phyloP scores from a whole-genome alignment of 495 filamentous ascomycete genomes.

The Aspergillus diversus region DNA sequence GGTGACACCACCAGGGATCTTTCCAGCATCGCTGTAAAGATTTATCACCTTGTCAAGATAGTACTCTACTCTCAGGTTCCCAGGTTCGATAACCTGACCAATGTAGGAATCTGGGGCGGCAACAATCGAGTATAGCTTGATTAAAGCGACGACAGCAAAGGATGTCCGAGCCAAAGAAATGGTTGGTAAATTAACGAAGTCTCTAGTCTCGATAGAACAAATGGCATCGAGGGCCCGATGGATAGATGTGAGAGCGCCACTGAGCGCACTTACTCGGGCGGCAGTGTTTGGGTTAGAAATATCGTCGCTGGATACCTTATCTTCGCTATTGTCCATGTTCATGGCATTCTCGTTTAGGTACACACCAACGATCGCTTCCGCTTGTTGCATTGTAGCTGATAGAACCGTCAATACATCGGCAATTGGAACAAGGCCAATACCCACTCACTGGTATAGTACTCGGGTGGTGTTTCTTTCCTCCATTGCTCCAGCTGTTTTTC shows the following conservation, averaged over 20 bases:
- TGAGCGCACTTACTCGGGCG: constrained; percentile 72
- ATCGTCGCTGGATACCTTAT: constrained; percentile 27
- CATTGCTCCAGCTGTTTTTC: constrained; percentile 76
- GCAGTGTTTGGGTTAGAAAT: constrained; percentile 53
- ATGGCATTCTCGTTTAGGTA: constrained; percentile 89
- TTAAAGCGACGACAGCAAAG: constrained; percentile 82
- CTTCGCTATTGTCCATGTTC: constrained; percentile 64
- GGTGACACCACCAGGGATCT: constrained; percentile 66
- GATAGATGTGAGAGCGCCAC: constrained; percentile 69
- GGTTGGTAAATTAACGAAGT: constrained; percentile 73
- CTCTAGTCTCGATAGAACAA: constrained; percentile 58
- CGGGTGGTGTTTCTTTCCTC: constrained; percentile 55
- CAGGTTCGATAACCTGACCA: constrained; percentile 74
- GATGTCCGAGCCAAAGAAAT: constrained; percentile 76
- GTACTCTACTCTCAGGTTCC: constrained; percentile 73
- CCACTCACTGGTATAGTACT: constrained; percentile 40
- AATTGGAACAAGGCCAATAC: not conserved
- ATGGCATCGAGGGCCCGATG: constrained; percentile 77
- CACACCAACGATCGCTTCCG: constrained; percentile 60
- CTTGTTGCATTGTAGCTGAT: constrained; percentile 34
- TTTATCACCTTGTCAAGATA: constrained; percentile 70
- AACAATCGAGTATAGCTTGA: constrained; percentile 85
- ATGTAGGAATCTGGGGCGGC: constrained; percentile 68
- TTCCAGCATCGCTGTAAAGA: constrained; percentile 66
- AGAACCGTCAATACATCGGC: constrained; percentile 14